These are phyloP conservation scores for Strigomonas galati DNA, from an alignment of 208 protist genomes.

Conservation along the genomic window DNA sequence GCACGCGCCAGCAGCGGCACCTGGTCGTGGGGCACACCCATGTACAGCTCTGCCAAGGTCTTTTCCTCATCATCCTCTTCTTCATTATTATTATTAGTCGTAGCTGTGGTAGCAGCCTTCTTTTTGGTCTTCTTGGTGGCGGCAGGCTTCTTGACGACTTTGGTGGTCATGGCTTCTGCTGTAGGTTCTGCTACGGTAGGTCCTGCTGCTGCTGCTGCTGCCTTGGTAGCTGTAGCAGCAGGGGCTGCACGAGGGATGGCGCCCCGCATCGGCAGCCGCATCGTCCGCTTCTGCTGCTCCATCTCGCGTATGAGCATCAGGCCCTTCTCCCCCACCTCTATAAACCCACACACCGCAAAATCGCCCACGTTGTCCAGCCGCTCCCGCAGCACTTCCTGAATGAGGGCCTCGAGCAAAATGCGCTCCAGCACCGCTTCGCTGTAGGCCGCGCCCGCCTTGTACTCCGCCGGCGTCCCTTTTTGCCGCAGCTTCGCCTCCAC, in stretches of 20 bases:
- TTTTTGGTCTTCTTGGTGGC: too few species aligned
- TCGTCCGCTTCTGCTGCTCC: neutral
- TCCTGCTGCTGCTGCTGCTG: too few species aligned
- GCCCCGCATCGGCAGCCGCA: constrained; percentile 3
- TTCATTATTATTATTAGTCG: too few species aligned
- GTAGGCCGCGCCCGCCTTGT: constrained; percentile 59
- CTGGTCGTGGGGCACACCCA: neutral
- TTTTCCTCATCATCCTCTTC: neutral
- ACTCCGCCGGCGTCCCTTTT: constrained; percentile 77
- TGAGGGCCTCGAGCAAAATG: constrained; percentile 62
- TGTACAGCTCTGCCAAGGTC: constrained; percentile 15
- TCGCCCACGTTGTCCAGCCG: constrained; percentile 42
- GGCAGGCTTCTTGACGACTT: too few species aligned
- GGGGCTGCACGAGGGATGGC: neutral
- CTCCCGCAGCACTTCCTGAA: constrained; percentile 65
- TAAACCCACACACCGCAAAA: constrained; percentile 1
- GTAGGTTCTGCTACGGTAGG: neutral
- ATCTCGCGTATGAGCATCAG: neutral
- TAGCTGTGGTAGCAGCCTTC: neutral
- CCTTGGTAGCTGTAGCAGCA: neutral
- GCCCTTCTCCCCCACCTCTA: neutral
- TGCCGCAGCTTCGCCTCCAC: constrained; percentile 73
- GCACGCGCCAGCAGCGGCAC: neutral
- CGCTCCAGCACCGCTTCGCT: constrained; percentile 60
- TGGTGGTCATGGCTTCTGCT: too few species aligned